Evolutionary conservation across 805 yeast species (phyloP), one percentile per base, ranked within the genome.

Genomic region (Ogataea trehalophila): DNA sequence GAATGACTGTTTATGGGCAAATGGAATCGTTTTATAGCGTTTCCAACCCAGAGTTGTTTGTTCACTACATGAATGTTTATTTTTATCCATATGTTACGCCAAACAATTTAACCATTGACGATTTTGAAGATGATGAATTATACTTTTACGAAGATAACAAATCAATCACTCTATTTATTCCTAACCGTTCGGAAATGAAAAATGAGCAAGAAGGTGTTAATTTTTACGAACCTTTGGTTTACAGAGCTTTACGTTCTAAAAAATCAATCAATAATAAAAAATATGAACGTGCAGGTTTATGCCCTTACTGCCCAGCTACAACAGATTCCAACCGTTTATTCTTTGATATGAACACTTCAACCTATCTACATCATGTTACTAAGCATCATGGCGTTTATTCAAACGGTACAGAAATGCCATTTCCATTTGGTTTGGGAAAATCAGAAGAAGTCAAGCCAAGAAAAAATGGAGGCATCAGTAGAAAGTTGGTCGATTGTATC

Each of bases 311-410:
- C 49, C 46, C 46, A n/a, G 41, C 39, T 16, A 44, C 51, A 8
- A 42, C 37, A 16, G 45, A 46, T 37, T 34, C 47, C 14, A 50
- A 53, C 38, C 51, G 46, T 26, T 48, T 54, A 5, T 65, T 62
- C 45, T 54, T 52, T 42, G 61, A 59, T 41, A 44, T 56, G 48
- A 54, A 54, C 40, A 59, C 57, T 18, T 57, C 63, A 5, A 52
- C 53, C 26, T 66, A 66, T 40, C 53, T 61, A n/a, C 67, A 64
- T 36, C 70, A 66, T 46, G 58, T 66, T 33, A 56, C 65, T 6
- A 61, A 58, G 39, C 58, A 59, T 17, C 70, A 66, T 41, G 68
- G 68, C 3, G 63, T 65, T 8, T 62, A 60, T 51, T 55, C 62
- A 5, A 56, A 57, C n/a, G 69, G 69, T 11, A 46, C 50, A 39